Base-by-base conservation (phyloP, 352 stramenopile species). In the Pythium dissotocum region DNA sequence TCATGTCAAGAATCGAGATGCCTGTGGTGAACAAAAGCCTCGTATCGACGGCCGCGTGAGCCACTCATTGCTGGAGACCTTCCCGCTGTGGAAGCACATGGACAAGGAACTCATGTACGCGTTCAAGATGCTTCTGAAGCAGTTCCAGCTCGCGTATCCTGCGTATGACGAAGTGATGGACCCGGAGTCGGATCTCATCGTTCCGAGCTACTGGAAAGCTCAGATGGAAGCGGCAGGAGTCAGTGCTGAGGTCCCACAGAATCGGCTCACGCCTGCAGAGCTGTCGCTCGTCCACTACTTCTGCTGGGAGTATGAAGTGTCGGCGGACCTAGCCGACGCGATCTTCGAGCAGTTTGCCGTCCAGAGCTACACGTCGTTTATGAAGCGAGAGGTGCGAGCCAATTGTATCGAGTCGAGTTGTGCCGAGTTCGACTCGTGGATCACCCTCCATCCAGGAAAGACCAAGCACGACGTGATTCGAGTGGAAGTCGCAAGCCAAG, bases 301-400 rank as follows among this genome's bases (percentile, higher is more conserved):
- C 36, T 44, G 36, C 36, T 79, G 73, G 70, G 70, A 79, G 28
- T 79, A 77, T n/a, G 69, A 67, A 2, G 48, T 79, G 8, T 51
- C 67, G 4, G 36, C 60, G 2, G 65, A 70, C 7, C 63, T 77
- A 4, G 58, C 73, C 2, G 63, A 77, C 30, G 71, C 69, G 18
- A 38, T 79, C 0, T 79, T 76, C 32, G 70, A 77, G 35, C 70
- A 79, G 14, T 63, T 79, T 38, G 73, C 65, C 2, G 73, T 79
- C 10, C 35, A 69, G 36, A 77, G 62, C 13, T 71, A 72, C 48
- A 74, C 58, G 2, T 55, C 65, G 1, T 42, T 75, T 13, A 42
- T 77, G 13, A 30, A 61, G 36, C 54, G 67, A 6, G 53, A 10
- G 2, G 48, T 63, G 6, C 36, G 36, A 12, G 38, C 28, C 18